These are phyloP conservation scores for Grosmannia huntii DNA, from an alignment of 2,329 filamentous ascomycete genomes.

Conservation along the genomic window DNA sequence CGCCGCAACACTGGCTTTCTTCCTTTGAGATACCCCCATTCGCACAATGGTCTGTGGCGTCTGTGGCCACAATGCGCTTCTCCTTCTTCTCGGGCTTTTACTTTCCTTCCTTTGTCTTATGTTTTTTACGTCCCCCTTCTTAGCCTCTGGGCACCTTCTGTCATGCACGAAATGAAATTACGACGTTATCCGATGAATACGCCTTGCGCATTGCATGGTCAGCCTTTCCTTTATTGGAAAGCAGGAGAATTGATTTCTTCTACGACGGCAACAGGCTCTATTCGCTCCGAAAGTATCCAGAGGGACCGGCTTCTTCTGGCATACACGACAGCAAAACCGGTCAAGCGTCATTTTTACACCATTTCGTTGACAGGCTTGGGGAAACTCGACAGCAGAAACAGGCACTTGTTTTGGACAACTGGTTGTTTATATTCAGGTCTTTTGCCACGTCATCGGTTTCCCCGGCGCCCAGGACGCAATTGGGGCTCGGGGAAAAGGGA, in stretches of 20 bases:
- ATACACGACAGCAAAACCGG: not conserved
- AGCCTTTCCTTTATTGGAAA: constrained; percentile 20
- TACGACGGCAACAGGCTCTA: not conserved
- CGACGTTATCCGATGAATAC: constrained; percentile 10
- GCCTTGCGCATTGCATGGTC: constrained; percentile 1
- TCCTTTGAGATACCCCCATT: constrained; percentile 11
- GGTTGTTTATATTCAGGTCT: not conserved
- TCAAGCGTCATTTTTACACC: not conserved
- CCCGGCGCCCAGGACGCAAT: not conserved
- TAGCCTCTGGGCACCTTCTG: not conserved
- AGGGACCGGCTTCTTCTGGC: not conserved
- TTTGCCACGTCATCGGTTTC: not conserved
- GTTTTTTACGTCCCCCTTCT: constrained; percentile 15
- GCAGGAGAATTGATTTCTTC: constrained; percentile 32
- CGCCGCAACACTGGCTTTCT: constrained; percentile 12
- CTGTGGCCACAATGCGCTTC: constrained; percentile 3
- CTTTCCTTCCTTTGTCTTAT: constrained; percentile 14
- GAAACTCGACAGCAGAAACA: not conserved
- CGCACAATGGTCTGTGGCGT: constrained; percentile 3
- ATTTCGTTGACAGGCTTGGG: not conserved
- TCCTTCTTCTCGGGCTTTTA: constrained; percentile 4
- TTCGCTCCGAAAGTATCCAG: not conserved
- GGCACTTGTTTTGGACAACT: not conserved
- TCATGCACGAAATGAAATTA: constrained; percentile 9
- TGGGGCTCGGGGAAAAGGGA: not conserved